Conservation (phyloP, 176 grass and related monocot species). For the Carex myosuroides region DNA sequence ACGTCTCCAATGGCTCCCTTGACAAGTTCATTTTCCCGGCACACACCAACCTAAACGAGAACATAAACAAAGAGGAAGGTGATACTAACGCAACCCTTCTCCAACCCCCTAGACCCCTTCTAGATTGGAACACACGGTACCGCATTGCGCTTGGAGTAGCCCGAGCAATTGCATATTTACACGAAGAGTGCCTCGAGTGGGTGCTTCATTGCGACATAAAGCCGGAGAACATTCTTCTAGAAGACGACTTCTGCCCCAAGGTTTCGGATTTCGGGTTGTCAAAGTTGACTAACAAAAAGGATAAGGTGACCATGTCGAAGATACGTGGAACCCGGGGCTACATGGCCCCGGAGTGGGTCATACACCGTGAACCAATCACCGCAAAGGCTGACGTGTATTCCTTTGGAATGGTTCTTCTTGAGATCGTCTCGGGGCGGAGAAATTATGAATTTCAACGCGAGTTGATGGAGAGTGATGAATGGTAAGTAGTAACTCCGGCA, state of each 20-base stretch:
- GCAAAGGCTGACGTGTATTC: conserved; percentile 94
- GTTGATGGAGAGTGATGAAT: conserved; percentile 72
- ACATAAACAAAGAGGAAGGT: not conserved
- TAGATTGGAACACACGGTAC: conserved; percentile 79
- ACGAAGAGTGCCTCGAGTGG: conserved; percentile 97
- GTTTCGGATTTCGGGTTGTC: conserved; percentile 81
- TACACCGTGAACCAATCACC: conserved; percentile 88
- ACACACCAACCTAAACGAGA: not conserved
- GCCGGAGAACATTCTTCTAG: conserved; percentile 47
- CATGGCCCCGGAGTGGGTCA: conserved; percentile 93
- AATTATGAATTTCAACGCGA: conserved; percentile 75
- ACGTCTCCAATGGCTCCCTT: conserved; percentile 81
- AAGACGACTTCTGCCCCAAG: conserved; percentile 86
- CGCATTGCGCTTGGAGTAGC: conserved; percentile 76
- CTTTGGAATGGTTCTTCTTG: conserved; percentile 96
- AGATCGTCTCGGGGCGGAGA: conserved; percentile 64
- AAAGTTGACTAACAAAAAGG: conserved; percentile 83
- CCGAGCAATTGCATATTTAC: conserved; percentile 78
- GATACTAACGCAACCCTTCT: not conserved
- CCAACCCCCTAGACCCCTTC: conserved; percentile 11
- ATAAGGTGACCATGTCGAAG: conserved; percentile 81
- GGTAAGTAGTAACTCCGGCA: conserved; percentile 32
- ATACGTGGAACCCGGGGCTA: conserved; percentile 82
- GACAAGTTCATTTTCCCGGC: conserved; percentile 72
- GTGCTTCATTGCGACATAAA: conserved; percentile 61